Conservation (phyloP, 192 early-diverging fungal genomes). For the Chytriomyces sp. region DNA sequence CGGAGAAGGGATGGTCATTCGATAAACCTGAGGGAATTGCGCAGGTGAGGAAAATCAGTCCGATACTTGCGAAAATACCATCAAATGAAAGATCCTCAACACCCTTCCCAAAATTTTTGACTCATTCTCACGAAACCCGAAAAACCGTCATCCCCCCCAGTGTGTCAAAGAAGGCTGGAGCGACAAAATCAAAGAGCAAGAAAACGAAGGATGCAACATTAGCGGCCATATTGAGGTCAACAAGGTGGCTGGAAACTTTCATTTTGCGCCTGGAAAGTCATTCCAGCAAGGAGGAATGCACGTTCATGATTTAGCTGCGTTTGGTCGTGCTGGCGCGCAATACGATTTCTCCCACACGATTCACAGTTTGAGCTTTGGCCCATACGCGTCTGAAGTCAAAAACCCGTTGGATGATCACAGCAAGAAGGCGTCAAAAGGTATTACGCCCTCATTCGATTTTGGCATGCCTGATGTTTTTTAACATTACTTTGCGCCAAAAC, state of each 20-base stretch:
- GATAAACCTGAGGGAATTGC: slow-evolving; percentile 74
- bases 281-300: slow-evolving; percentile 75
- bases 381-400: slow-evolving; percentile 47
- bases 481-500: neutral
- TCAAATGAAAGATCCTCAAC: slow-evolving; percentile 17
- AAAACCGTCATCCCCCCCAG: slow-evolving; percentile 35
- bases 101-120: neutral
- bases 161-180: slow-evolving; percentile 85
- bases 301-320: slow-evolving; percentile 77
- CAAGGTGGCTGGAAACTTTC: slow-evolving; percentile 93
- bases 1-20: slow-evolving; percentile 83
- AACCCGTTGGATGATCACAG: slow-evolving; percentile 73
- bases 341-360: slow-evolving; percentile 86
- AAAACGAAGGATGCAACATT: slow-evolving; percentile 89
- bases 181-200: slow-evolving; percentile 74
- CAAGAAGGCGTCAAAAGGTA: slow-evolving; percentile 60
- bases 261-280: slow-evolving; percentile 86
- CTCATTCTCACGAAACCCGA: neutral
- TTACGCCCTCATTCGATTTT: slow-evolving; percentile 15
- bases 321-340: slow-evolving; percentile 48
- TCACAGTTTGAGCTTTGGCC: slow-evolving; percentile 82
- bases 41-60: slow-evolving; percentile 61
- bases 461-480: neutral
- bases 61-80: slow-evolving; percentile 12
- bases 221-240: slow-evolving; percentile 81